Evolutionary conservation across 768 basidiomycete species (phyloP).

Genomic region (Lactarius akahatsu): DNA sequence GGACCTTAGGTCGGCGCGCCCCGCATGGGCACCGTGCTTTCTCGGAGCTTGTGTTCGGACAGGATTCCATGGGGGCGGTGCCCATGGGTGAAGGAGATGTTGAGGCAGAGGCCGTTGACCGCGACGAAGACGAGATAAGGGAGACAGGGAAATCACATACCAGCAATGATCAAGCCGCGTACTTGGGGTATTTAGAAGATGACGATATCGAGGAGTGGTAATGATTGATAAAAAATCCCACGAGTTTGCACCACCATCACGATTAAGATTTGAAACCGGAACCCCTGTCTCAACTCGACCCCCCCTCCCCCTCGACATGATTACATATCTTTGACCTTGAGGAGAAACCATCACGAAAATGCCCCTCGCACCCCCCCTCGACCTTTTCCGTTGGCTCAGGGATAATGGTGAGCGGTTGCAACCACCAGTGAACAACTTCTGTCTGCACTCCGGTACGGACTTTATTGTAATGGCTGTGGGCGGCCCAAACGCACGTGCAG

Average conservation of each 20-base stretch:
- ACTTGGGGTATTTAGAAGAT: conserved; percentile 25
- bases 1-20: conserved; percentile 7
- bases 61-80: conserved; percentile 9
- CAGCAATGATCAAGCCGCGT: not conserved
- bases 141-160: not conserved
- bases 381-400: conserved; percentile 85
- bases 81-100: conserved; percentile 18
- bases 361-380: conserved; percentile 79
- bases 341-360: conserved; percentile 39
- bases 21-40: conserved; percentile 24
- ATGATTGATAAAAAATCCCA: not conserved
- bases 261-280: not conserved
- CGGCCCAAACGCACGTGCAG: conserved; percentile 91
- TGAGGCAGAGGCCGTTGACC: conserved; percentile 4
- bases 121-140: conserved; percentile 5
- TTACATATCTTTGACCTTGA: not conserved
- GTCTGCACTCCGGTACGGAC: conserved; percentile 77
- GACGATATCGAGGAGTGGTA: conserved; percentile 28
- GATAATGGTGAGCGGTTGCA: conserved; percentile 78
- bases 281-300: no score
- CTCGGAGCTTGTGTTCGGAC: conserved; percentile 23
- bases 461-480: conserved; percentile 96
- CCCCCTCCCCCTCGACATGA: not conserved
- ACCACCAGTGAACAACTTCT: conserved; percentile 93
- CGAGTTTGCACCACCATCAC: not conserved